These are phyloP conservation scores for Cicer arietinum DNA, from an alignment of 306 rosid genomes.

Conservation along the genomic window DNA sequence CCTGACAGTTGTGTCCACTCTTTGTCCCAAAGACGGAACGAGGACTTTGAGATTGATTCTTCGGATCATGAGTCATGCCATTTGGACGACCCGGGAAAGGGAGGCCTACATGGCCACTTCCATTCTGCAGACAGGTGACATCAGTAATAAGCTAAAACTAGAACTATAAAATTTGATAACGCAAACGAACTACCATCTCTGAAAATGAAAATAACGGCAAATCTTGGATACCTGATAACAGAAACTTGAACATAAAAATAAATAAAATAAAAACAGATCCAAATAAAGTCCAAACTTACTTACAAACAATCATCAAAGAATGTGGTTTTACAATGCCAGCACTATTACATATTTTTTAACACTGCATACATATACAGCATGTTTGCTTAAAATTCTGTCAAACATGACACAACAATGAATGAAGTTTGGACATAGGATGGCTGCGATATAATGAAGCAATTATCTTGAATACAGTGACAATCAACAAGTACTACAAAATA, in stretches of 20 bases:
- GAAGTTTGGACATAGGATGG: constrained; percentile 8
- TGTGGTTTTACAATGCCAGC: constrained; percentile 6
- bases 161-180: constrained; percentile 5
- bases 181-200: constrained; percentile 5
- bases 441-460: neutral
- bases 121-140: constrained; percentile 61
- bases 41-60: constrained; percentile 68
- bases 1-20: constrained; percentile 75
- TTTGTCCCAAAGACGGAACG: constrained; percentile 56
- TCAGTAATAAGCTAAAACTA: constrained; percentile 38
- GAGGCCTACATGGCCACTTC: constrained; percentile 56
- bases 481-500: constrained; percentile 21
- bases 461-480: neutral
- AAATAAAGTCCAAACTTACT: constrained; percentile 27
- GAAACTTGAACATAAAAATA: constrained; percentile 2
- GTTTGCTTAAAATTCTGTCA: constrained; percentile 9
- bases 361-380: neutral
- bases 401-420: constrained; percentile 6
- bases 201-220: constrained; percentile 9
- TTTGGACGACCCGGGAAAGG: constrained; percentile 56
- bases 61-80: constrained; percentile 50
- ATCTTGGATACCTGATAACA: constrained; percentile 12
- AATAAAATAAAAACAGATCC: constrained; percentile 11
- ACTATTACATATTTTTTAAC: constrained; percentile 8
- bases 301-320: constrained; percentile 10